Percentiles rank a stretch among this genome's conserved stretches.
Conservation (phyloP, 495 filamentous ascomycete species). For the Hypoxylon perforatum region DNA sequence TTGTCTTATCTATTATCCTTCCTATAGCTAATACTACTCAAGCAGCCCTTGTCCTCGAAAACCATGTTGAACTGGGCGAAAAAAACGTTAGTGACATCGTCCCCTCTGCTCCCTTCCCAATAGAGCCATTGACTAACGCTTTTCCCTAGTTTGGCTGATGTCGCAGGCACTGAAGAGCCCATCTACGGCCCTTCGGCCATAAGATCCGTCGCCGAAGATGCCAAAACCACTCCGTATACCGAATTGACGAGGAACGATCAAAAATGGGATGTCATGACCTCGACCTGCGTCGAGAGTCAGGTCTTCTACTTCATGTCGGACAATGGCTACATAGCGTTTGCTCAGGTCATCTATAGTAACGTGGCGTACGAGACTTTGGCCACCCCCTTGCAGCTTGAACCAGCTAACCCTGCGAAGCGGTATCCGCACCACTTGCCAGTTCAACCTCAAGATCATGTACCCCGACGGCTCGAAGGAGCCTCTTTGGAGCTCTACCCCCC, state of each 20-base stretch:
- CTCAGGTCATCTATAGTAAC: constrained; percentile 97
- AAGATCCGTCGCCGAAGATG: constrained; percentile 82
- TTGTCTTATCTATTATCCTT: constrained; percentile 30
- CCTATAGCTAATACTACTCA: constrained; percentile 20
- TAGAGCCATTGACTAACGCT: constrained; percentile 25
- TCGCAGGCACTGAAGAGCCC: constrained; percentile 94
- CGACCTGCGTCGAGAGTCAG: constrained; percentile 95
- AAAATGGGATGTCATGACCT: constrained; percentile 82
- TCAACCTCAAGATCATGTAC: constrained; percentile 91
- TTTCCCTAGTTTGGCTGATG: constrained; percentile 78
- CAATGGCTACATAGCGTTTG: constrained; percentile 77
- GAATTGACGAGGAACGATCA: constrained; percentile 80
- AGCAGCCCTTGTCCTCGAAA: constrained; percentile 1
- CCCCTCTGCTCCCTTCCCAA: constrained; percentile 11
- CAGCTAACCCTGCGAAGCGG: constrained; percentile 69
- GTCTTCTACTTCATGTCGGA: constrained; percentile 91
- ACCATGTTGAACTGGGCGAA: constrained; percentile 65
- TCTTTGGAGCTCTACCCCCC: constrained; percentile 82
- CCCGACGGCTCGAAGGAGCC: constrained; percentile 70
- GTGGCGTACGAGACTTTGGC: constrained; percentile 75
- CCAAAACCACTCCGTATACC: constrained; percentile 81
- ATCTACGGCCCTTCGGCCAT: constrained; percentile 94
- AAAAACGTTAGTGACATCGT: constrained; percentile 53
- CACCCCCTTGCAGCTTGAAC: constrained; percentile 14
- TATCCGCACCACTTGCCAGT: constrained; percentile 88